These are phyloP conservation scores for Crithidia fasciculata DNA, from an alignment of 208 protist species.

Conservation along the genomic window DNA sequence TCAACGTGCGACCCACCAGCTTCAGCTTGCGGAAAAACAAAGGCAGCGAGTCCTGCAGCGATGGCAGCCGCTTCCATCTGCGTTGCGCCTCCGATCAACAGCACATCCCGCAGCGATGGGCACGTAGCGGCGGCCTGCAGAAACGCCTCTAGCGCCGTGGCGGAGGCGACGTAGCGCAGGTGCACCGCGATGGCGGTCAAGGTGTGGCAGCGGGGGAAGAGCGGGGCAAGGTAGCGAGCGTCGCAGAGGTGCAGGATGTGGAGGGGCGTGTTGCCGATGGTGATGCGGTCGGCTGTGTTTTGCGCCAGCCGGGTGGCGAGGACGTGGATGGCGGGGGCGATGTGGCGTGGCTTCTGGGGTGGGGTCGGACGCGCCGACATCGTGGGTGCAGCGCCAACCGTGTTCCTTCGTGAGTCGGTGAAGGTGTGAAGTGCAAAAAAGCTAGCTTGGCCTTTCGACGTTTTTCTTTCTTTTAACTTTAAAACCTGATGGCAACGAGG, in stretches of 20 bases:
- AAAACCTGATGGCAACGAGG: too few species aligned
- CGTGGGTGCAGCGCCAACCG: background rate
- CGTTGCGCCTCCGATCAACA: conserved; percentile 53
- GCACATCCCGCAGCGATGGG: conserved; percentile 42
- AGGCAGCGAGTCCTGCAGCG: conserved; percentile 40
- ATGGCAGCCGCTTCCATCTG: conserved; percentile 58
- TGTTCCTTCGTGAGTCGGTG: too few species aligned
- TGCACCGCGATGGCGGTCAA: conserved; percentile 53
- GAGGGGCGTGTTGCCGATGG: conserved; percentile 55
- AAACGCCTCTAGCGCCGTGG: conserved; percentile 53
- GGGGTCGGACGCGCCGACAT: background rate
- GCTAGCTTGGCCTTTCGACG: too few species aligned
- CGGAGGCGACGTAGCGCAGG: conserved; percentile 43
- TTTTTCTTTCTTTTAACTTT: too few species aligned
- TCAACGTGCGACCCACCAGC: background rate
- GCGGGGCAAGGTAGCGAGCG: conserved; percentile 45
- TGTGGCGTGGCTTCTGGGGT: conserved; percentile 8
- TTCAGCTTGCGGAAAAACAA: conserved; percentile 13
- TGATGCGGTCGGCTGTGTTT: conserved; percentile 49
- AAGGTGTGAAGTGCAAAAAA: too few species aligned
- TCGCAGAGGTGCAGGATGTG: conserved; percentile 46
- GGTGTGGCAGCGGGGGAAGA: conserved; percentile 47
- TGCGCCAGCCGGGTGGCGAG: conserved; percentile 23
- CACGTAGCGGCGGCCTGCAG: conserved; percentile 50
- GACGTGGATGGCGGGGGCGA: conserved; percentile 19